Conservation (phyloP, 257 asterid species). For the Penstemon barbatus region DNA sequence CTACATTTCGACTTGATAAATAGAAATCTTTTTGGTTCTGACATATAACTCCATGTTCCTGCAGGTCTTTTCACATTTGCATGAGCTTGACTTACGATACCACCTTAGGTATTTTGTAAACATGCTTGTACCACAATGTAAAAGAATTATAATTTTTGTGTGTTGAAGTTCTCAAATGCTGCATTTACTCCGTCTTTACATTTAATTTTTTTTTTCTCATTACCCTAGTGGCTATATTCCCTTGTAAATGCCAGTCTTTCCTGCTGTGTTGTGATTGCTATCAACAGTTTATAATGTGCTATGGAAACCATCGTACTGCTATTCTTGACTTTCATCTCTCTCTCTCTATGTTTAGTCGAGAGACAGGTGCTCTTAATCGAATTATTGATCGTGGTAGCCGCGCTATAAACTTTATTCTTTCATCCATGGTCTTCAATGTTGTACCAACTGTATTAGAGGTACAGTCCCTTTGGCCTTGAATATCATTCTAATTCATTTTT, state of each 20-base stretch:
- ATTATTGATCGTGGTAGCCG: constrained; percentile 98
- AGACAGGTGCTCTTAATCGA: constrained; percentile 95
- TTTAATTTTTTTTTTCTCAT: too few species aligned
- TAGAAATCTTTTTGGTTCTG: constrained; percentile 15
- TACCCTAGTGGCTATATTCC: too few species aligned
- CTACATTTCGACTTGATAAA: neutral
- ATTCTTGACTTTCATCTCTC: constrained; percentile 19
- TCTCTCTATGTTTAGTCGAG: constrained; percentile 56
- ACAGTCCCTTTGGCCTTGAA: constrained; percentile 17
- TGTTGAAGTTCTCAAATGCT: constrained; percentile 18
- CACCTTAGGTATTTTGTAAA: constrained; percentile 76
- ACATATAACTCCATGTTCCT: constrained; percentile 12
- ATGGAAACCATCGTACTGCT: too few species aligned
- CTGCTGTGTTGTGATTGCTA: too few species aligned
- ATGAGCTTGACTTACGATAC: constrained; percentile 85
- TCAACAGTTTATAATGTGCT: too few species aligned
- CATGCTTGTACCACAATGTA: neutral
- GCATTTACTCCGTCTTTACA: neutral
- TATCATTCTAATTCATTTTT: neutral
- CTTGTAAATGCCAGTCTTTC: too few species aligned
- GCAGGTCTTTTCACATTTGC: constrained; percentile 97
- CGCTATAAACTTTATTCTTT: constrained; percentile 92
- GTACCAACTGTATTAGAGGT: constrained; percentile 95
- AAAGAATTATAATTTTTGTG: constrained; percentile 18
- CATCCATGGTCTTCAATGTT: constrained; percentile 93